phyloP scores from a whole-genome alignment of 2,329 filamentous ascomycete species.

The Aspergillus felis region DNA sequence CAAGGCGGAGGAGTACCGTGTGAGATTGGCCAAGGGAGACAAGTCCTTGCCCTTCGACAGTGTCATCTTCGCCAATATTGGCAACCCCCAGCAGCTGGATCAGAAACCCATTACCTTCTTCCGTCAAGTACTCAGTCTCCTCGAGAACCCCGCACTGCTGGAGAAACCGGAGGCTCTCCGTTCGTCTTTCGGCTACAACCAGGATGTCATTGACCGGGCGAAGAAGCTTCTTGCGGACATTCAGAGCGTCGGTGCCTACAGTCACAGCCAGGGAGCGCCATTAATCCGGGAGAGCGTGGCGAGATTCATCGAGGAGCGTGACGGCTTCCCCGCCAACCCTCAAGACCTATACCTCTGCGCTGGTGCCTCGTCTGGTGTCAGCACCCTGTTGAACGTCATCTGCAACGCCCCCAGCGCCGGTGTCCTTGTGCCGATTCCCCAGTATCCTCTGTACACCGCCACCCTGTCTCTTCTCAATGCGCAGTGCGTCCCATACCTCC shows the following conservation, averaged over 20 bases:
- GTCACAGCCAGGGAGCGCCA: constrained; percentile 83
- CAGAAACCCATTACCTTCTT: constrained; percentile 99
- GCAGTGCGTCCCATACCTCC: constrained; percentile 84
- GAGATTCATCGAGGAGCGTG: constrained; percentile 85
- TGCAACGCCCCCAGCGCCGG: constrained; percentile 73
- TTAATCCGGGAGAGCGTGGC: constrained; percentile 86
- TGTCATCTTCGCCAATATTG: constrained; percentile 96
- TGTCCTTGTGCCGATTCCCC: constrained; percentile 89
- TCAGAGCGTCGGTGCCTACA: constrained; percentile 93
- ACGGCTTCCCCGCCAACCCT: constrained; percentile 79
- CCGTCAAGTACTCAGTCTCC: constrained; percentile 86
- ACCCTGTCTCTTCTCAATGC: constrained; percentile 83
- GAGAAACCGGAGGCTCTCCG: constrained; percentile 77
- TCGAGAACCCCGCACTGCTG: constrained; percentile 85
- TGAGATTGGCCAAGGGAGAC: constrained; percentile 55
- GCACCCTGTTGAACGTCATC: constrained; percentile 86
- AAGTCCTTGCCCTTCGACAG: constrained; percentile 74
- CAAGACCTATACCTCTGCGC: constrained; percentile 84
- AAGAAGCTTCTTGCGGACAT: constrained; percentile 75
- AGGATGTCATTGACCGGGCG: constrained; percentile 82
- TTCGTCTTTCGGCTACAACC: constrained; percentile 76
- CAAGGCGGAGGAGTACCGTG: constrained; percentile 86
- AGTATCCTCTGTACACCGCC: constrained; percentile 97
- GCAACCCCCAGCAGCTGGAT: constrained; percentile 97
- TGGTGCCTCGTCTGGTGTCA: constrained; percentile 91